Base-by-base conservation (phyloP, 78 protist genomes). In the Chrysochromulina tobinii region DNA sequence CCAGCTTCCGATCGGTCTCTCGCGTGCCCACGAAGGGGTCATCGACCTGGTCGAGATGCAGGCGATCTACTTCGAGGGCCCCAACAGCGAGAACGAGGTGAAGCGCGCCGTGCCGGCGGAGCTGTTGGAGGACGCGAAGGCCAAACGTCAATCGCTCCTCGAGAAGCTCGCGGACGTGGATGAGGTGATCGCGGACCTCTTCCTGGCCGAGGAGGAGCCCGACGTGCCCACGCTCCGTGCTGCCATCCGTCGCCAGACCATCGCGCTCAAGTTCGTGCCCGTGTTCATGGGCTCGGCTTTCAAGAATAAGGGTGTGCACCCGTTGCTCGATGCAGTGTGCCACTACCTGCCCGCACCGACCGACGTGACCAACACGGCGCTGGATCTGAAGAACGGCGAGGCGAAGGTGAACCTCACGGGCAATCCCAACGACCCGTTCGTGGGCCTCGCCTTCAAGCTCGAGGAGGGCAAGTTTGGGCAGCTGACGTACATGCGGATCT, bases 401-500 rank as follows among this genome's bases (percentile, higher is more conserved):
- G 72, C 61, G 91, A 61, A 64, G 59, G 96, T 96, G 55, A 94
- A 25, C 53, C 79, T 96, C 50, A 14, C 1, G 3, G n/a, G 88
- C 23, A 95, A 96, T 50, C 55, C 87, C 15, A 57, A 73, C 54
- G 68, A 89, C 89, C 97, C 97, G 20, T 88, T 97, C 38, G 95
- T 96, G 2, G 98, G 94, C 12, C 88, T 96, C 75, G 98, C 98
- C 50, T 98, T 98, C 92, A 97, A 97, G 88, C 91, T 98, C 58
- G 98, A 98, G 88, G 98, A 98, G 67, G 94, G 96, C 48, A 68
- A 79, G 58, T 95, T 91, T 69, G 99, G 99, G 51, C 97, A 96
- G 94, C 96, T 98, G 64, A 98, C 99, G 1, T 98, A 96, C 96
- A 38, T 98, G 84, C 97, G 99, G 64, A 95, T 97, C 51, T 98